phyloP scores from a whole-genome alignment of 768 basidiomycete genomes.

The Butyriboletus loyo region DNA sequence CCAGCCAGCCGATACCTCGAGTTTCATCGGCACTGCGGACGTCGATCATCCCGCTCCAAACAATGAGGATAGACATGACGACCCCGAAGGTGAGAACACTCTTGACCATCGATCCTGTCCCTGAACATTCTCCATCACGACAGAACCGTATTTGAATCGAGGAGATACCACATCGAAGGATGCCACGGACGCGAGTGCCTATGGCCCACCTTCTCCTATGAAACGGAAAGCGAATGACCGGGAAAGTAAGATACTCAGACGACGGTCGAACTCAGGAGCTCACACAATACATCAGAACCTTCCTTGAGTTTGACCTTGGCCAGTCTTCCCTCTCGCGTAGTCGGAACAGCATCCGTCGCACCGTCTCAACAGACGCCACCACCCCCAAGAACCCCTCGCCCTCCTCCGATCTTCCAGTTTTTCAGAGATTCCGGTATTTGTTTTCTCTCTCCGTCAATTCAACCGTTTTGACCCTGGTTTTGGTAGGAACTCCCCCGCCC shows the following conservation, averaged over 20 bases:
- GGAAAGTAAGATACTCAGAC: slow-evolving; percentile 7
- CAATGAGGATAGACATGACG: not conserved
- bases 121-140: not conserved
- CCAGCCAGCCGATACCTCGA: slow-evolving; percentile 21
- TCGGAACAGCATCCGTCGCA: slow-evolving; percentile 5
- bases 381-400: slow-evolving; percentile 7
- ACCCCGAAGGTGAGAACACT: not conserved
- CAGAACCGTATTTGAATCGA: not conserved
- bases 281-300: slow-evolving; percentile 7
- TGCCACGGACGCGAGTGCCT: not conserved
- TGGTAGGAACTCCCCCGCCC: slow-evolving; percentile 10
- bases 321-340: slow-evolving; percentile 7
- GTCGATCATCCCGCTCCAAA: not conserved
- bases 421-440: slow-evolving; percentile 16
- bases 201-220: not conserved
- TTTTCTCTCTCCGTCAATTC: not conserved
- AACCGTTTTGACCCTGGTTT: not conserved
- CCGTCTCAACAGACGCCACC: slow-evolving; percentile 13
- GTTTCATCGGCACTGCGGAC: not conserved
- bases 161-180: not conserved
- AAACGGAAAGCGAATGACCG: not conserved
- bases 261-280: not conserved
- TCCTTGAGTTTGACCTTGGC: slow-evolving; percentile 11
- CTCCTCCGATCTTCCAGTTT: slow-evolving; percentile 11
- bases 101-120: not conserved